Percentiles rank a stretch among this genome's conserved stretches.
These are phyloP conservation scores for Kentomonas sorsogonicus DNA, from an alignment of 208 protist species.

Conservation along the genomic window DNA sequence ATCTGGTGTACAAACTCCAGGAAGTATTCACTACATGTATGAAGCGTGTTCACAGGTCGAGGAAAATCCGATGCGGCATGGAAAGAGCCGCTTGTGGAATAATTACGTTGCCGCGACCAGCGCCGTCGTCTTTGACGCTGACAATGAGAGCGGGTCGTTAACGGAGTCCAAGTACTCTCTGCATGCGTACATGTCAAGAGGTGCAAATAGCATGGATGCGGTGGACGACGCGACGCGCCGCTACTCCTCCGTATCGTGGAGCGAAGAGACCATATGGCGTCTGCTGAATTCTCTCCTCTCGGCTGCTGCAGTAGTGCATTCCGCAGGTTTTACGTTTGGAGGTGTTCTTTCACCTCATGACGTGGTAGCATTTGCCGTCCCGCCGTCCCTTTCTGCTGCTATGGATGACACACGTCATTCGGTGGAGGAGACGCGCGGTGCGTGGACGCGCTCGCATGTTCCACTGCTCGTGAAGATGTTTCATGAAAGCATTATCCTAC, in stretches of 20 bases:
- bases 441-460: slow-evolving; percentile 1
- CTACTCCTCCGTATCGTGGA: slow-evolving; percentile 37
- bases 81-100: no score
- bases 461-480: not conserved
- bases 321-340: slow-evolving; percentile 51
- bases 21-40: no score
- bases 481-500: slow-evolving; percentile 4
- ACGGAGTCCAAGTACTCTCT: not conserved
- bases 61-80: no score
- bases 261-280: slow-evolving; percentile 73
- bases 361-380: slow-evolving; percentile 61
- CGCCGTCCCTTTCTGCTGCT: slow-evolving; percentile 18
- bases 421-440: slow-evolving; percentile 9
- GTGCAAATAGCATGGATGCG: not conserved
- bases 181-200: slow-evolving; percentile 3
- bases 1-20: no score
- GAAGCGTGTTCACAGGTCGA: no score
- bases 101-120: not conserved
- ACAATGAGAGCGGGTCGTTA: not conserved
- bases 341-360: slow-evolving; percentile 53
- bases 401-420: slow-evolving; percentile 32
- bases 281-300: slow-evolving; percentile 60
- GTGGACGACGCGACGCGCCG: not conserved
- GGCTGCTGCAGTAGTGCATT: slow-evolving; percentile 53
- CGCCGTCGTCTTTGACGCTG: not conserved